Evolutionary conservation across 257 asterid genomes (phyloP).

Genomic region (Nicotiana undulata): DNA sequence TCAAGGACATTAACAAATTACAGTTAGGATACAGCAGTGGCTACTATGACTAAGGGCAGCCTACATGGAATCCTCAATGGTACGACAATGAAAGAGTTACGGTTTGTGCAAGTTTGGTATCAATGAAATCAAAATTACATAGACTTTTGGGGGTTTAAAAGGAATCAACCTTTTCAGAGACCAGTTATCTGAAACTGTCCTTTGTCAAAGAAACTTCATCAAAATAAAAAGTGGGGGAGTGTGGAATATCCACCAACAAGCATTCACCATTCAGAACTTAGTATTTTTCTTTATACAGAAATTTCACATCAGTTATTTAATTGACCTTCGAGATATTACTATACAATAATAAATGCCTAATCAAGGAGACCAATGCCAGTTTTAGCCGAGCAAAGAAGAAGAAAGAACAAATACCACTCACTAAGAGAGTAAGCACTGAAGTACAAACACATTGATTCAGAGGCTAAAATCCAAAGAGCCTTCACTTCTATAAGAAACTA

Average conservation of each 20-base stretch:
- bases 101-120: too few species aligned
- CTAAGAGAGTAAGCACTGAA: not conserved
- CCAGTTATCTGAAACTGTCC: not conserved
- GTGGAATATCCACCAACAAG: conserved; percentile 13
- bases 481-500: not conserved
- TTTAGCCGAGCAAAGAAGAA: not conserved
- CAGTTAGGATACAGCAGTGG: conserved; percentile 5
- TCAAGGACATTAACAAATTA: not conserved
- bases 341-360: not conserved
- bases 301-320: not conserved
- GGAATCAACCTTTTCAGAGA: too few species aligned
- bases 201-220: not conserved
- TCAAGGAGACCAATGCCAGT: not conserved
- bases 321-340: not conserved
- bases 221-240: not conserved
- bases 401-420: not conserved
- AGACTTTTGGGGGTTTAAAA: too few species aligned
- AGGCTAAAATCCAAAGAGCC: not conserved
- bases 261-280: conserved; percentile 9
- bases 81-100: too few species aligned
- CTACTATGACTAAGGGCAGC: not conserved
- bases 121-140: too few species aligned
- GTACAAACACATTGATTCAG: not conserved
- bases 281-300: conserved; percentile 1
- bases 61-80: too few species aligned